Percentiles rank a stretch among this genome's conserved stretches.
Conservation (phyloP, 129 eudicot genomes). For the Gnaphalium uliginosum region DNA sequence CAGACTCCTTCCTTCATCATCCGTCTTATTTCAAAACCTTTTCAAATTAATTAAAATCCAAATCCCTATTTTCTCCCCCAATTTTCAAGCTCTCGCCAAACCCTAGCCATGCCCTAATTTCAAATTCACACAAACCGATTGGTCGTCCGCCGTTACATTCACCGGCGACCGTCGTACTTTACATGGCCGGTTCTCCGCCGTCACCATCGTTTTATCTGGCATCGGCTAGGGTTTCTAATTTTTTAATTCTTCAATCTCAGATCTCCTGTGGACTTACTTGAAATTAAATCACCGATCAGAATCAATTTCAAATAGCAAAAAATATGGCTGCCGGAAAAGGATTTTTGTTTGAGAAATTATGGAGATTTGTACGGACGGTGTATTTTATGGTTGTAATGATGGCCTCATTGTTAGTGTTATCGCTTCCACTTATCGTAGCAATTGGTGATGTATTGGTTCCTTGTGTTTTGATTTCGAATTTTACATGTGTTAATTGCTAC, state of each 20-base stretch:
- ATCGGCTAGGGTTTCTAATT: slow-evolving; percentile 46
- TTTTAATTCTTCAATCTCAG: slow-evolving; percentile 27
- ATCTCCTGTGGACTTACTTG: slow-evolving; percentile 42
- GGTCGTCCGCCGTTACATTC: slow-evolving; percentile 20
- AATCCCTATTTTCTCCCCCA: not conserved
- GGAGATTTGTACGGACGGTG: slow-evolving; percentile 61
- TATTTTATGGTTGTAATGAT: slow-evolving; percentile 87
- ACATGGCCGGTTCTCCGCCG: slow-evolving; percentile 42
- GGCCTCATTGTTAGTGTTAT: slow-evolving; percentile 65
- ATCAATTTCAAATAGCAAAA: slow-evolving; percentile 14
- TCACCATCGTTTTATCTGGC: slow-evolving; percentile 26
- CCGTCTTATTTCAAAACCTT: slow-evolving; percentile 9
- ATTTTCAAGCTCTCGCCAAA: slow-evolving; percentile 29
- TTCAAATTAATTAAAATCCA: slow-evolving; percentile 11
- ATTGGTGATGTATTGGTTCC: slow-evolving; percentile 72
- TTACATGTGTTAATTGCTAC: slow-evolving; percentile 78
- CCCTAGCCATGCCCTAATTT: slow-evolving; percentile 42
- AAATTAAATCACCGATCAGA: slow-evolving; percentile 3
- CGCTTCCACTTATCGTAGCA: slow-evolving; percentile 72
- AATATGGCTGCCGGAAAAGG: slow-evolving; percentile 44
- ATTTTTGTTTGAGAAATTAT: slow-evolving; percentile 56
- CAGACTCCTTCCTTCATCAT: slow-evolving; percentile 18
- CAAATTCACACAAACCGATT: slow-evolving; percentile 15
- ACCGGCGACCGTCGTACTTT: slow-evolving; percentile 31
- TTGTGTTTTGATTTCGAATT: slow-evolving; percentile 64